These are phyloP conservation scores for Aspergillus terreus DNA, from an alignment of 2,329 filamentous ascomycete species.

Conservation along the genomic window DNA sequence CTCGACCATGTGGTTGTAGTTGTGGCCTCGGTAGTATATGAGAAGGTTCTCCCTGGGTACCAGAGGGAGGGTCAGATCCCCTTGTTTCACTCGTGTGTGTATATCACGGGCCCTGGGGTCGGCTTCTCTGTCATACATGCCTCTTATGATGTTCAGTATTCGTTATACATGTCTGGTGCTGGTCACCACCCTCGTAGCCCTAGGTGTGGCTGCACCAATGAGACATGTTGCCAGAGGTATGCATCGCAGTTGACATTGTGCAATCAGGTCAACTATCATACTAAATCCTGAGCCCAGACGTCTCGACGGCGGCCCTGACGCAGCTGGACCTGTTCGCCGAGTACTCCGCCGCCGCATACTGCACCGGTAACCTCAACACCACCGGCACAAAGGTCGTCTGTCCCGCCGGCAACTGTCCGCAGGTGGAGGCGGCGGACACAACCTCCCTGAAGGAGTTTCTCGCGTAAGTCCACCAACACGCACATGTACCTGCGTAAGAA, in stretches of 20 bases:
- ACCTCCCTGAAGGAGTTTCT: conserved; percentile 48
- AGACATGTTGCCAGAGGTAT: conserved; percentile 21
- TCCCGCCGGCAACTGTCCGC: conserved; percentile 44
- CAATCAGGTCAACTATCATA: not conserved
- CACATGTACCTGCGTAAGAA: not conserved
- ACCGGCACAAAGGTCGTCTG: conserved; percentile 44
- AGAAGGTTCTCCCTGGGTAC: no score
- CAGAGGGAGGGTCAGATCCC: no score
- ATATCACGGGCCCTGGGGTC: not conserved
- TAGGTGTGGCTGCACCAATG: conserved; percentile 3
- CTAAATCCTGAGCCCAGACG: conserved; percentile 11
- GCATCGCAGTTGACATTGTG: not conserved
- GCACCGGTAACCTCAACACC: conserved; percentile 46
- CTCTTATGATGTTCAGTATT: not conserved
- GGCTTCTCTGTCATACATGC: not conserved
- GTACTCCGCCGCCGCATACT: conserved; percentile 54
- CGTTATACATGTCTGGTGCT: conserved; percentile 2
- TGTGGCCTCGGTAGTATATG: no score
- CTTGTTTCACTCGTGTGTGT: no score
- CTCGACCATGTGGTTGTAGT: not conserved
- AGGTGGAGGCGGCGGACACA: conserved; percentile 46
- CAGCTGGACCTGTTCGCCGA: conserved; percentile 48
- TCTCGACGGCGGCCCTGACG: conserved; percentile 39
- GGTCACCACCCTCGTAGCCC: not conserved
- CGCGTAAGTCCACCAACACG: conserved; percentile 33